Conservation (phyloP, 495 filamentous ascomycete genomes). For the Hypomontagnella submonticulosa region DNA sequence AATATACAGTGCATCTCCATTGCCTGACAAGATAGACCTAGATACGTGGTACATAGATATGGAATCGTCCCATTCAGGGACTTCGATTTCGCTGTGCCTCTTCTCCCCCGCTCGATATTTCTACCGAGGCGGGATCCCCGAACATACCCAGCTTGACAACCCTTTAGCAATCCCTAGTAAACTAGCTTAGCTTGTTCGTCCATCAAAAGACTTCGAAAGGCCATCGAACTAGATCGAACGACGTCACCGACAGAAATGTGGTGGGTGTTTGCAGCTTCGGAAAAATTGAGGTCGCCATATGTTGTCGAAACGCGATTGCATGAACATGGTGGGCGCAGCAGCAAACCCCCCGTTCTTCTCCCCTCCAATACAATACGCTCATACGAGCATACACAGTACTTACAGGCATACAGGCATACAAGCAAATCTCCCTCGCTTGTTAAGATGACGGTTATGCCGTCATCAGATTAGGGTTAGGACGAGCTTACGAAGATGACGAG, state of each 20-base stretch:
- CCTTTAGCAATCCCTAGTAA: background rate
- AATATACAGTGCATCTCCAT: slow-evolving; percentile 22
- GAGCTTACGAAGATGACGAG: slow-evolving; percentile 34
- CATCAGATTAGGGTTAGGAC: slow-evolving; percentile 29
- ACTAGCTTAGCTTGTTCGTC: slow-evolving; percentile 9
- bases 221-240: background rate
- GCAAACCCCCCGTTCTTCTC: slow-evolving; percentile 22
- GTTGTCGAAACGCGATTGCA: slow-evolving; percentile 29
- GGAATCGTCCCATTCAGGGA: slow-evolving; percentile 13
- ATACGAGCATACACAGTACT: background rate
- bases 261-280: slow-evolving; percentile 26
- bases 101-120: slow-evolving; percentile 18
- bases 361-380: no score
- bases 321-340: slow-evolving; percentile 35
- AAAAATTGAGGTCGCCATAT: slow-evolving; percentile 33
- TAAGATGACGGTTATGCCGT: slow-evolving; percentile 20
- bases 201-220: slow-evolving; percentile 10
- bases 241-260: slow-evolving; percentile 14
- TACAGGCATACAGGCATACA: slow-evolving; percentile 15
- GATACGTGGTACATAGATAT: slow-evolving; percentile 11
- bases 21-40: slow-evolving; percentile 9
- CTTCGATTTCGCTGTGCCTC: slow-evolving; percentile 25
- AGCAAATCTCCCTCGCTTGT: slow-evolving; percentile 6
- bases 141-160: background rate
- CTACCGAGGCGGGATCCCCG: slow-evolving; percentile 30